A percentile compares a stretch with the other conserved stretches of the same genome.
phyloP scores from a whole-genome alignment of 169 alveolate species.

The Amoebophrya sp. region DNA sequence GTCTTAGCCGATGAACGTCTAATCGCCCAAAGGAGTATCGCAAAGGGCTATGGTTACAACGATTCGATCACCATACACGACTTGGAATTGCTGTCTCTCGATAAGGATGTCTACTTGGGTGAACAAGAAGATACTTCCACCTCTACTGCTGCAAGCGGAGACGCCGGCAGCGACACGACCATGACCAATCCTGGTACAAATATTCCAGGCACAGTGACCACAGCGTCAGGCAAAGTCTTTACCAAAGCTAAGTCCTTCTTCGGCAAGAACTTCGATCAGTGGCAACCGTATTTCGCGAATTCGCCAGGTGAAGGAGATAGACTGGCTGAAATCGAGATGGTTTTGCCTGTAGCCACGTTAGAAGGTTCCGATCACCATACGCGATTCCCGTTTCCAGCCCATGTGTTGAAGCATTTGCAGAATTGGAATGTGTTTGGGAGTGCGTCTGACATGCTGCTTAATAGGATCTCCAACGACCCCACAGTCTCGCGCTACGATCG shows the following conservation, averaged over 20 bases:
- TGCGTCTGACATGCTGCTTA: not conserved
- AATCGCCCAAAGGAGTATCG: not conserved
- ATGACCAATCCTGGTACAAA: too few relatives aligned
- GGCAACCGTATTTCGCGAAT: not conserved
- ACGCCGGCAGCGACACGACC: not conserved
- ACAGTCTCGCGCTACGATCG: too few relatives aligned
- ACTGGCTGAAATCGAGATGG: not conserved
- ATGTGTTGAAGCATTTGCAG: not conserved
- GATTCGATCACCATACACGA: not conserved
- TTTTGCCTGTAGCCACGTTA: not conserved
- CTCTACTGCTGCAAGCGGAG: not conserved
- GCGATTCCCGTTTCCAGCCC: not conserved
- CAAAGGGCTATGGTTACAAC: not conserved
- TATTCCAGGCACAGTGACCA: too few relatives aligned
- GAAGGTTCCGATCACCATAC: not conserved
- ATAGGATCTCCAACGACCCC: too few relatives aligned
- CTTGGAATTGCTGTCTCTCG: not conserved
- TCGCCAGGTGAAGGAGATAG: not conserved
- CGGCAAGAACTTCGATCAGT: not conserved
- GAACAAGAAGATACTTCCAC: too few relatives aligned
- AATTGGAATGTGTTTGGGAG: not conserved
- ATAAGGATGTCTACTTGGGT: too few relatives aligned
- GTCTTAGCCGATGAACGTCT: not conserved
- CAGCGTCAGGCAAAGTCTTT: not conserved
- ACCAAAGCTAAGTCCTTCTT: not conserved